These are phyloP conservation scores for Quercus agrifolia DNA, from an alignment of 306 rosid species.

Conservation along the genomic window DNA sequence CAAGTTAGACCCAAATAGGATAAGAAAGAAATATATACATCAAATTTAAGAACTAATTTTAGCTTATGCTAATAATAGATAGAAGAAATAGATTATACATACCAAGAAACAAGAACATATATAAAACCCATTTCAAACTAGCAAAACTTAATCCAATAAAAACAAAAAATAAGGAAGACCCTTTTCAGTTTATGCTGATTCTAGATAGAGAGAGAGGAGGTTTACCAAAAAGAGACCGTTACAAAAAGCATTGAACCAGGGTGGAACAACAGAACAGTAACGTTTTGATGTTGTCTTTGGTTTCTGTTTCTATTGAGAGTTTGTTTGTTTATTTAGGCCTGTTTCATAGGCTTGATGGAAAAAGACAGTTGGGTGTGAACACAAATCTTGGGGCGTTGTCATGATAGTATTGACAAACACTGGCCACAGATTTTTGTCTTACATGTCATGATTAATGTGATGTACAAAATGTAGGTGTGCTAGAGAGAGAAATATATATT, in stretches of 20 bases:
- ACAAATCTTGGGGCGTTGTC: slow-evolving; percentile 18
- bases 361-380: slow-evolving; percentile 14
- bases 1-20: neutral
- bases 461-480: slow-evolving; percentile 17
- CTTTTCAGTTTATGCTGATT: neutral
- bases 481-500: slow-evolving; percentile 2
- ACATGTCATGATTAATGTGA: slow-evolving; percentile 22
- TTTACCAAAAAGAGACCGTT: slow-evolving; percentile 11
- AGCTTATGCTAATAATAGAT: neutral
- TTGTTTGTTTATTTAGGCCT: slow-evolving; percentile 13
- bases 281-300: slow-evolving; percentile 21
- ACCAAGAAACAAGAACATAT: neutral
- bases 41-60: neutral
- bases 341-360: slow-evolving; percentile 31
- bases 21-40: neutral
- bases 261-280: slow-evolving; percentile 14
- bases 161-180: slow-evolving; percentile 2
- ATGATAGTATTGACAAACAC: slow-evolving; percentile 8
- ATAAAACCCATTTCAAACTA: slow-evolving; percentile 2
- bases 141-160: slow-evolving; percentile 4
- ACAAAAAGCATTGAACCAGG: slow-evolving; percentile 23
- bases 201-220: slow-evolving; percentile 8
- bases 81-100: neutral
- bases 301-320: slow-evolving; percentile 22
- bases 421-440: slow-evolving; percentile 33